These are phyloP conservation scores for Plantago lanceolata DNA, from an alignment of 305 asterid species.

Conservation along the genomic window DNA sequence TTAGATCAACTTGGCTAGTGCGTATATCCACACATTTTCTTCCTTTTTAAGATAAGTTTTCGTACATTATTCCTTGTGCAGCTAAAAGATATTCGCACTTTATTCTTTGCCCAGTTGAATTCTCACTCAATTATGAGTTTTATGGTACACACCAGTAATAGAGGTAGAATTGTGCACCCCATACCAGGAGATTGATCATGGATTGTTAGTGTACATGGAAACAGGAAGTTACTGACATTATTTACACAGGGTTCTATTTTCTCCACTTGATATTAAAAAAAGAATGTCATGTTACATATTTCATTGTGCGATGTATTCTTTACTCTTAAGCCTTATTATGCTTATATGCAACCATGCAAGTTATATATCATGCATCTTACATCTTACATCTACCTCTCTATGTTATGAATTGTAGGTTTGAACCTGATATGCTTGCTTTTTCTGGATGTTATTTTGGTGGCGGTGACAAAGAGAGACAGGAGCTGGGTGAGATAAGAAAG, in stretches of 20 bases:
- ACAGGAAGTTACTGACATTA: not conserved
- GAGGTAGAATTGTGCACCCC: not conserved
- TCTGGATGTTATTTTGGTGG: conserved; percentile 99
- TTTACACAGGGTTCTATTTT: not conserved
- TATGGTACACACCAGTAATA: not conserved
- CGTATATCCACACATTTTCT: too few relatives aligned
- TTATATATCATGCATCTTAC: conserved; percentile 1
- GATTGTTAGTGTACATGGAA: not conserved
- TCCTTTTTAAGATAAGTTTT: too few relatives aligned
- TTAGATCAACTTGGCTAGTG: too few relatives aligned
- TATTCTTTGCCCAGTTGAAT: not conserved
- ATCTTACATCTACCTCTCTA: conserved; percentile 14
- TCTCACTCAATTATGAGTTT: too few relatives aligned
- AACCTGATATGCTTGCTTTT: conserved; percentile 98
- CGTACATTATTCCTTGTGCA: not conserved
- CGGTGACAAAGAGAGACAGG: conserved; percentile 89
- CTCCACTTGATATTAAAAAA: not conserved
- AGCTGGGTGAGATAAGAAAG: conserved; percentile 85
- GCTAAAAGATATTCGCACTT: not conserved
- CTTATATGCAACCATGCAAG: conserved; percentile 15
- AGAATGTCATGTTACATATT: too few relatives aligned
- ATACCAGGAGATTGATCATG: not conserved
- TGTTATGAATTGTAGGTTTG: conserved; percentile 59
- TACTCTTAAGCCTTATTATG: conserved; percentile 15
- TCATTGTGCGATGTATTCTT: conserved; percentile 6